Conservation (phyloP, 148 eudicot species). For the Talinum fruticosum region DNA sequence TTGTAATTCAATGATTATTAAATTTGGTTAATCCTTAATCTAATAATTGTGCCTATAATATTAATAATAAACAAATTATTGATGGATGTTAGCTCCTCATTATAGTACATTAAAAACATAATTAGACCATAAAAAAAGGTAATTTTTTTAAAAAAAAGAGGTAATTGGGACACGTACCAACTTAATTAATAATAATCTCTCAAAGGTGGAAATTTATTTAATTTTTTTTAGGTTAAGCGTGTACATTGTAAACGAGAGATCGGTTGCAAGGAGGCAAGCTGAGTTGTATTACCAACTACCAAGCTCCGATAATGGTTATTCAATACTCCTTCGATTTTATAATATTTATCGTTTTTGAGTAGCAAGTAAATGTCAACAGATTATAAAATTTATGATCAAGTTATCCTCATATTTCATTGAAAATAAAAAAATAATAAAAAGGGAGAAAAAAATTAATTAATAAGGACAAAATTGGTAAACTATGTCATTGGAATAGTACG, state of each 20-base stretch:
- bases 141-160: neutral
- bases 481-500: no score
- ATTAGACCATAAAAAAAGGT: neutral
- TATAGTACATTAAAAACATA: neutral
- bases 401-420: no score
- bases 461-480: no score
- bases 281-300: conserved; percentile 4
- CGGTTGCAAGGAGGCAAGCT: conserved; percentile 5
- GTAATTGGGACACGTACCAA: neutral
- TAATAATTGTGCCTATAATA: conserved; percentile 10
- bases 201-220: neutral
- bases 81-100: conserved; percentile 4
- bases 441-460: no score
- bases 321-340: no score
- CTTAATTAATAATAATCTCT: neutral
- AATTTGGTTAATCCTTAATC: neutral
- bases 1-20: neutral
- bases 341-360: no score
- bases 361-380: no score
- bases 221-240: neutral
- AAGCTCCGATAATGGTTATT: no score
- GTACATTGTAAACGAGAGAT: neutral
- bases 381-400: no score
- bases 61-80: neutral
- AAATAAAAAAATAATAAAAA: no score